Percentiles rank a stretch among this genome's conserved stretches.
Evolutionary conservation across 2,329 filamentous ascomycete genomes (phyloP).

Genomic region (Cordyceps pruinosa): DNA sequence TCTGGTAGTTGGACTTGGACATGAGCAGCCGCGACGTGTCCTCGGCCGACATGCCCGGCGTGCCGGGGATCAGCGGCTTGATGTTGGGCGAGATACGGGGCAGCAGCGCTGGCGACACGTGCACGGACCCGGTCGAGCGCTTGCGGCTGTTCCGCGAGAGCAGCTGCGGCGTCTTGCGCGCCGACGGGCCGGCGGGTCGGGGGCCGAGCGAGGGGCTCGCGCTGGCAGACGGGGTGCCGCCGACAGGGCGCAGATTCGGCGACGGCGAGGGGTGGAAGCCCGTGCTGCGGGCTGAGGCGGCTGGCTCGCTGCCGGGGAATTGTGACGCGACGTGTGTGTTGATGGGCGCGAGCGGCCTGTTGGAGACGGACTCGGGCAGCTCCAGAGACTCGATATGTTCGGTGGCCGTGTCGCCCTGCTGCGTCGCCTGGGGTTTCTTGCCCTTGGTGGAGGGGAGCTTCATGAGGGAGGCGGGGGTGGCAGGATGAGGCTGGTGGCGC

Average conservation of each 20-base stretch:
- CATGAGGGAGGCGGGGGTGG: slow-evolving; percentile 86
- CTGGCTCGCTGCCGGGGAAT: slow-evolving; percentile 29
- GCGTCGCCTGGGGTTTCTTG: slow-evolving; percentile 37
- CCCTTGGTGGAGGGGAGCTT: slow-evolving; percentile 54
- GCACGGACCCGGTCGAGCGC: slow-evolving; percentile 63
- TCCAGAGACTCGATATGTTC: slow-evolving; percentile 54
- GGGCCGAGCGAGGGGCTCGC: slow-evolving; percentile 59
- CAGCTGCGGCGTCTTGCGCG: slow-evolving; percentile 48
- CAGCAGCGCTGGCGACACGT: slow-evolving; percentile 78
- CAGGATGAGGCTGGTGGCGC: slow-evolving; percentile 50
- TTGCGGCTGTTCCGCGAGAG: slow-evolving; percentile 58
- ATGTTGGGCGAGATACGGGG: slow-evolving; percentile 92
- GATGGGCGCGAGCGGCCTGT: slow-evolving; percentile 25
- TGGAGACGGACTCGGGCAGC: slow-evolving; percentile 62
- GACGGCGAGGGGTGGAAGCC: slow-evolving; percentile 43
- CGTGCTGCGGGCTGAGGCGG: slow-evolving; percentile 42
- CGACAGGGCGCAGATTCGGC: slow-evolving; percentile 34
- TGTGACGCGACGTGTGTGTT: slow-evolving; percentile 36
- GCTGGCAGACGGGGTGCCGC: slow-evolving; percentile 44
- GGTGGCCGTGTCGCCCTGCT: slow-evolving; percentile 36
- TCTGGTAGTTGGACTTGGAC: slow-evolving; percentile 96
- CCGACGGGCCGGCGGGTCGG: slow-evolving; percentile 38
- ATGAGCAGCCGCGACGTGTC: slow-evolving; percentile 70
- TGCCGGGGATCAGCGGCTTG: slow-evolving; percentile 73
- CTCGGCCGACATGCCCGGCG: slow-evolving; percentile 45